Conservation (phyloP, 2,329 filamentous ascomycete species). For the Exophiala viscosa region DNA sequence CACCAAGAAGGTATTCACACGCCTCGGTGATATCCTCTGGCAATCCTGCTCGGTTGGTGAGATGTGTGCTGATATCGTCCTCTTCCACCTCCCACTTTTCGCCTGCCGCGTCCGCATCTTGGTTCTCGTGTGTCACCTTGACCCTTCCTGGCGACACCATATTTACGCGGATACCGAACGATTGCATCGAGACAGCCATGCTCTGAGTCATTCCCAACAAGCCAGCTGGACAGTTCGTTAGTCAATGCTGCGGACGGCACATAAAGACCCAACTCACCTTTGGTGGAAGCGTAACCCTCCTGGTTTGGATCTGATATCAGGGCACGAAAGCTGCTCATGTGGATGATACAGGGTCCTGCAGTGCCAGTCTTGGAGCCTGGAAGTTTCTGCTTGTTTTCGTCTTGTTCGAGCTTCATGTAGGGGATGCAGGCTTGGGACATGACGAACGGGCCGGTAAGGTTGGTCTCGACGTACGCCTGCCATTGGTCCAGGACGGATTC, state of each 20-base stretch:
- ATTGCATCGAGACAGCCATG: slow-evolving; percentile 36
- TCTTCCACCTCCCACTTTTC: slow-evolving; percentile 38
- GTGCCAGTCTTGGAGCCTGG: slow-evolving; percentile 17
- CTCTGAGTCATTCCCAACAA: slow-evolving; percentile 37
- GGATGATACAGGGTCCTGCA: slow-evolving; percentile 45
- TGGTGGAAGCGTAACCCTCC: slow-evolving; percentile 47
- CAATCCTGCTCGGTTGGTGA: slow-evolving; percentile 43
- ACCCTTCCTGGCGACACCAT: slow-evolving; percentile 47
- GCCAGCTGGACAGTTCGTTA: slow-evolving; percentile 26
- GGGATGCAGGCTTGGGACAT: slow-evolving; percentile 47
- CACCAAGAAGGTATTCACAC: slow-evolving; percentile 33
- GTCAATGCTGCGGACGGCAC: background rate
- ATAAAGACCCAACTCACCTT: slow-evolving; percentile 22
- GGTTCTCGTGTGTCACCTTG: slow-evolving; percentile 47
- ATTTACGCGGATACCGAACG: slow-evolving; percentile 37
- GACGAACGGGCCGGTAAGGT: slow-evolving; percentile 46
- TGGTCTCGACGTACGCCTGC: slow-evolving; percentile 47
- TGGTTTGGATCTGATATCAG: slow-evolving; percentile 47
- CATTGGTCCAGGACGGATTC: slow-evolving; percentile 42
- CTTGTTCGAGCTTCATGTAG: slow-evolving; percentile 40
- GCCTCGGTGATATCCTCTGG: slow-evolving; percentile 47
- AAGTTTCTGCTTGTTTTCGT: slow-evolving; percentile 22
- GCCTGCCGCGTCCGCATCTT: slow-evolving; percentile 43
- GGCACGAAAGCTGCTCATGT: slow-evolving; percentile 47
- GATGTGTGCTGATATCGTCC: slow-evolving; percentile 43